Evolutionary conservation across 225 moss, liverwort and hornwort species (phyloP).

Genomic region (Pseudisothecium myosuroides): DNA sequence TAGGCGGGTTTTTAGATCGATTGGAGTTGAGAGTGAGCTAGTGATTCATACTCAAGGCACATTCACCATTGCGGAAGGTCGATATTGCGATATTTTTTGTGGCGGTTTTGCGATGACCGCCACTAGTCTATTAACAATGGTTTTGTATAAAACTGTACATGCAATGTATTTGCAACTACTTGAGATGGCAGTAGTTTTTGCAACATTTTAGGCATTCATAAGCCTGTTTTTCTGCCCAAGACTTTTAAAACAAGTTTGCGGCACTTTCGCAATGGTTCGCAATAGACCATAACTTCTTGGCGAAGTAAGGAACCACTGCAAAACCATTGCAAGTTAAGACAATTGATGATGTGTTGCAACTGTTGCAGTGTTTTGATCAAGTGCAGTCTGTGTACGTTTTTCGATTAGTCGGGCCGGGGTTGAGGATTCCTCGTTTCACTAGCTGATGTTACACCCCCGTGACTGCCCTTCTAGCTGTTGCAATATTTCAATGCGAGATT

Average conservation of each 20-base stretch:
- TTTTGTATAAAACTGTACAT: neutral
- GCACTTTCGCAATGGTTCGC: neutral
- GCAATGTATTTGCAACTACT: neutral
- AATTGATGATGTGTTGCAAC: neutral
- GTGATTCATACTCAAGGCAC: neutral
- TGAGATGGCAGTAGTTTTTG: neutral
- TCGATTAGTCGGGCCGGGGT: too few relatives aligned
- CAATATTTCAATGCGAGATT: neutral
- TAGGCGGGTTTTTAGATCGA: neutral
- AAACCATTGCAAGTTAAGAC: too few relatives aligned
- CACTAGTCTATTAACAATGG: neutral
- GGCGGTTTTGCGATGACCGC: neutral
- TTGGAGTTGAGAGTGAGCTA: too few relatives aligned
- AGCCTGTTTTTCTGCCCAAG: neutral
- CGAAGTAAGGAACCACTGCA: neutral
- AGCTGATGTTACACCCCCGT: neutral
- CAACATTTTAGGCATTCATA: neutral
- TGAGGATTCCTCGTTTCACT: neutral
- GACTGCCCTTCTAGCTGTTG: neutral
- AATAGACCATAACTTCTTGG: neutral
- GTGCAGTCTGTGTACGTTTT: too few relatives aligned
- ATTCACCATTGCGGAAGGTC: neutral
- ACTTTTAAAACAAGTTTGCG: neutral
- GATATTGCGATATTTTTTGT: neutral
- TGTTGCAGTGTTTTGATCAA: too few relatives aligned